A percentile compares a stretch with the other conserved stretches of the same genome.
Conservation (phyloP, 2,329 filamentous ascomycete genomes). For the Leptosphaerulina australis region DNA sequence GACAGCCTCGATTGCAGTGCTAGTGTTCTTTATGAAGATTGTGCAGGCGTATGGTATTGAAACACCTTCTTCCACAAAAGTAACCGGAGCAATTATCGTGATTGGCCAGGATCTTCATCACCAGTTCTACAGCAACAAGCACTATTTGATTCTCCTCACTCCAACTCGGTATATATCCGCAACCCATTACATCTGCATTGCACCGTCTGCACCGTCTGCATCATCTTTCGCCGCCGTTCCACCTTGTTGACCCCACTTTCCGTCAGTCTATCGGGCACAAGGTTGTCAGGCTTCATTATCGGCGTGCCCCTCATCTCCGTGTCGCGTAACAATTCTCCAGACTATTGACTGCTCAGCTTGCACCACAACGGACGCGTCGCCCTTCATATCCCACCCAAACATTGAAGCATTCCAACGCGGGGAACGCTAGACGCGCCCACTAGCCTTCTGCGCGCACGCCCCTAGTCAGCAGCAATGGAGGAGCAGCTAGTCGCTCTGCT, state of each 20-base stretch:
- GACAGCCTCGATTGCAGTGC: background rate
- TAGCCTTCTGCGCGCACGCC: constrained; percentile 35
- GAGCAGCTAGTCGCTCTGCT: constrained; percentile 89
- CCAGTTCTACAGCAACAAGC: constrained; percentile 1
- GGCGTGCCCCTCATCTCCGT: constrained; percentile 36
- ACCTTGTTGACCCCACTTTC: constrained; percentile 3
- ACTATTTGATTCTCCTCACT: background rate
- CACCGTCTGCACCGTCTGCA: too few species aligned
- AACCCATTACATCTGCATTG: constrained; percentile 1
- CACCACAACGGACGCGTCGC: constrained; percentile 34
- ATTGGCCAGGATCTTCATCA: constrained; percentile 6
- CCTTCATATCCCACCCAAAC: constrained; percentile 13
- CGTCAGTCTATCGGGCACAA: constrained; percentile 9
- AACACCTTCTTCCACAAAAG: background rate
- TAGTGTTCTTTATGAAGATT: background rate
- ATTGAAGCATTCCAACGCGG: constrained; percentile 20
- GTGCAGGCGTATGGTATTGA: constrained; percentile 5
- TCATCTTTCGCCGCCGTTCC: constrained; percentile 1
- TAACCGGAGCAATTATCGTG: constrained; percentile 7
- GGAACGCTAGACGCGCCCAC: constrained; percentile 38
- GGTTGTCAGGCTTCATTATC: constrained; percentile 19
- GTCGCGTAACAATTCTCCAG: constrained; percentile 29
- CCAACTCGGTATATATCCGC: background rate
- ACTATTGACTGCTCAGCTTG: constrained; percentile 21
- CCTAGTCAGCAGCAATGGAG: constrained; percentile 68